Base-by-base conservation (phyloP, 148 eudicot genomes). In the Silene latifolia region DNA sequence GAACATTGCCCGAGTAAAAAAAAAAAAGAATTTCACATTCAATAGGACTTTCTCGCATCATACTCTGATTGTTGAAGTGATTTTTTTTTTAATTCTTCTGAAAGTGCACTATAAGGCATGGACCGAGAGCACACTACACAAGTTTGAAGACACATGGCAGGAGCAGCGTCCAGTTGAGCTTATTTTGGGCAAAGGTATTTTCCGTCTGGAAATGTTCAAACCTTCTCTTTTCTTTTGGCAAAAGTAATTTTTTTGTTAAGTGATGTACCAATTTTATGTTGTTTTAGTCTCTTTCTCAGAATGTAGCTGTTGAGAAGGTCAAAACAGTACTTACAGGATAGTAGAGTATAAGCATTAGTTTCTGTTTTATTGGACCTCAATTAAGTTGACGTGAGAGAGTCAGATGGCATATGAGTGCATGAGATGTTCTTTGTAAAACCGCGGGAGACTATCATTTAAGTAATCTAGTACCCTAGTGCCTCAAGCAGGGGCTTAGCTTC, bases 91-190 rank as follows among this genome's bases (percentile, higher is more conserved):
- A n/a, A 25, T 42, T 44, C 8, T 81, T 77, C 75, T 73, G 27
- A 78, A 77, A 95, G 97, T 92, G 85, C 93, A 92, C 74, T 95
- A 95, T 79, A 92, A 83, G 83, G 98, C 93, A 70, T 95, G 98
- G 98, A 83, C 97, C 63, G 89, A 88, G 67, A 90, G 90, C 89
- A 92, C 97, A 53, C 86, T 84, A 39, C 98, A 95, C 88, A 92
- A 92, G 75, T 92, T 95, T 82, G 98, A 95, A 81, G 98, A 95
- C 69, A 95, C 97, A 29, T 90, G 98, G 97, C 90, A 76, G 71
- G 98, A 95, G 84, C 93, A 90, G 80, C 91, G 90, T 71, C 96
- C 91, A 44, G 63, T 86, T 61, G 98, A 95, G 86, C 78, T 95
- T 78, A 79, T 90, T 71, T 67, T 92, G 71, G 98, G 98, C 76